Evolutionary conservation across 1,284 basidiomycete species (phyloP).

Genomic region (Bondarzewia mesenterica): DNA sequence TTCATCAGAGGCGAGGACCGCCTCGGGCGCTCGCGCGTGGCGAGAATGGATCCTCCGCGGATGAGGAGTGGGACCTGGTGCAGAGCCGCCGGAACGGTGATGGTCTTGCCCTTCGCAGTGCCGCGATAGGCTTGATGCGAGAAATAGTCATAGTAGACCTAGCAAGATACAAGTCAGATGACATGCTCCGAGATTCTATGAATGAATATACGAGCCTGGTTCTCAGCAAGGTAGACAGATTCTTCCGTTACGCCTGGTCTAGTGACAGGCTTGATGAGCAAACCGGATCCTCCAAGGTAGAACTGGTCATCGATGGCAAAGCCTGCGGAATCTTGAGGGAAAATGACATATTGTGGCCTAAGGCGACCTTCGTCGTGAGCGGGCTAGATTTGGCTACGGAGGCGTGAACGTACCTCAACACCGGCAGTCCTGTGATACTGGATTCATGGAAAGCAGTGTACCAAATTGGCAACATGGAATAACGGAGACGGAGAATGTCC

Average conservation of each 20-base stretch:
- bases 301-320: conserved; percentile 93
- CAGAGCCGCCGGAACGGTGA: conserved; percentile 74
- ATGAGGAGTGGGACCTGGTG: conserved; percentile 81
- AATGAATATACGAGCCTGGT: conserved; percentile 49
- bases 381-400: not conserved
- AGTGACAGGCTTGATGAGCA: conserved; percentile 91
- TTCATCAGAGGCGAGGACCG: conserved; percentile 85
- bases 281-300: conserved; percentile 82
- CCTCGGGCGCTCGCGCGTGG: conserved; percentile 82
- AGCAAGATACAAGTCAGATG: not conserved
- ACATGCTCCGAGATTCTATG: too few species aligned
- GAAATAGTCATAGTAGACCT: conserved; percentile 97
- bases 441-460: conserved; percentile 94
- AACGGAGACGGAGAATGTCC: conserved; percentile 78
- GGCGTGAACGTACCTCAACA: conserved; percentile 52
- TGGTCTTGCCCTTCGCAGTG: conserved; percentile 47
- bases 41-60: conserved; percentile 87
- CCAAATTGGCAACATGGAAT: conserved; percentile 88
- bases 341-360: conserved; percentile 90
- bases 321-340: conserved; percentile 82
- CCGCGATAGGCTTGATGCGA: conserved; percentile 61
- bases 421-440: conserved; percentile 70
- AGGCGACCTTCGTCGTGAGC: too few species aligned
- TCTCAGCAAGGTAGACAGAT: conserved; percentile 82
- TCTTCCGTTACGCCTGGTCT: conserved; percentile 64